Conservation (phyloP, 176 grass and related monocot genomes). For the Zoysia japonica region DNA sequence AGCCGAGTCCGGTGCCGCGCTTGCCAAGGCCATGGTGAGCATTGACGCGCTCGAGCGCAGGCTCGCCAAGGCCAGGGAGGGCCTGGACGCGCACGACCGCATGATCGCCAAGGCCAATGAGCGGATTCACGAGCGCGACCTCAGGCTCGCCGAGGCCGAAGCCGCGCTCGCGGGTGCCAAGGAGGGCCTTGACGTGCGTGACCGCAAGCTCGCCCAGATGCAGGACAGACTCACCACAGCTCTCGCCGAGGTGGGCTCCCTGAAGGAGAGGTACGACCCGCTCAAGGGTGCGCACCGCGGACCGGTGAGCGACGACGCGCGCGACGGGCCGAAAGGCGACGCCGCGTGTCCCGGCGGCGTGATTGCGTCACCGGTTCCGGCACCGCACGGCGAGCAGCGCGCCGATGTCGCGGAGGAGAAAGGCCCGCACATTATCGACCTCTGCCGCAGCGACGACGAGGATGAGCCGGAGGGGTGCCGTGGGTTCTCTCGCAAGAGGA, state of each 20-base stretch:
- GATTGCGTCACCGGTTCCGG: not conserved
- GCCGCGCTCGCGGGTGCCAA: not conserved
- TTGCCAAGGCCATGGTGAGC: no score
- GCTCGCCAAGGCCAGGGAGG: not conserved
- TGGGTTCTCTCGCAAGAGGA: not conserved
- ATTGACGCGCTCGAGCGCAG: slow-evolving; percentile 27
- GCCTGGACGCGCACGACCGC: not conserved
- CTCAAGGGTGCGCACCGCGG: not conserved
- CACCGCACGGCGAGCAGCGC: not conserved
- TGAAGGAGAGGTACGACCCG: not conserved
- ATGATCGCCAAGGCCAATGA: not conserved
- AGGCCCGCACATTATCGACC: not conserved
- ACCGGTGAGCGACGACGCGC: not conserved
- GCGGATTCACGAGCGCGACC: slow-evolving; percentile 24
- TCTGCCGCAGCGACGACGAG: slow-evolving; percentile 5
- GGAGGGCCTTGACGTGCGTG: not conserved
- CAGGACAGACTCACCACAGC: not conserved
- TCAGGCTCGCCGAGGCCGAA: not conserved
- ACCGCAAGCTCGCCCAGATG: not conserved
- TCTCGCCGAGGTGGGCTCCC: not conserved
- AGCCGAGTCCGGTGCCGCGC: no score
- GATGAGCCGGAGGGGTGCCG: slow-evolving; percentile 3
- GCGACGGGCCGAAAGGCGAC: not conserved
- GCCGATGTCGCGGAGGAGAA: not conserved
- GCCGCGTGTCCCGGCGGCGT: not conserved